A percentile compares a stretch with the other conserved stretches of the same genome.
Evolutionary conservation across 495 filamentous ascomycete species (phyloP).

Genomic region (Geopyxis carbonaria): DNA sequence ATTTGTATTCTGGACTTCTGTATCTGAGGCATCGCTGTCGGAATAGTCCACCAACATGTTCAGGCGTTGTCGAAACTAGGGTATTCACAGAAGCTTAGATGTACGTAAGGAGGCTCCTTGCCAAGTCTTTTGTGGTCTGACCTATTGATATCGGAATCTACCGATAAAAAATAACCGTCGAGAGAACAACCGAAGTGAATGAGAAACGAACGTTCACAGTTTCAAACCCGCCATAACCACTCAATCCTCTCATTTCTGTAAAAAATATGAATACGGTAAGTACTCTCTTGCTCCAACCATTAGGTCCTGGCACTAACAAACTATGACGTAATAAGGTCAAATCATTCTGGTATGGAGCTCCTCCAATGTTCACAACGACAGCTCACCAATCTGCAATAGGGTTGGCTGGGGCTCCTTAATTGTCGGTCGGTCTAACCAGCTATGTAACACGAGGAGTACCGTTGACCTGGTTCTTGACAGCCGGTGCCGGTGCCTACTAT

Average conservation of each 20-base stretch:
- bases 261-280: conserved; percentile 29
- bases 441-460: conserved; percentile 4
- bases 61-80: no score
- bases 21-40: conserved; percentile 20
- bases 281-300: neutral
- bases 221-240: no score
- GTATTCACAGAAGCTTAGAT: no score
- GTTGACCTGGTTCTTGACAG: conserved; percentile 27
- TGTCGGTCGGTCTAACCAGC: conserved; percentile 37
- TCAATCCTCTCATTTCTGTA: no score
- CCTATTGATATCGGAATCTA: no score
- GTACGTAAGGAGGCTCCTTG: no score
- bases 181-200: no score
- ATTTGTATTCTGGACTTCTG: conserved; percentile 5
- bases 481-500: conserved; percentile 84
- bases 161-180: no score
- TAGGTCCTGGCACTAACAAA: conserved; percentile 13
- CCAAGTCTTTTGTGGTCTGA: no score
- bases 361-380: conserved; percentile 2
- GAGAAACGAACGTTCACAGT: no score
- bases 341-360: conserved; percentile 39
- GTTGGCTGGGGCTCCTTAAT: conserved; percentile 75
- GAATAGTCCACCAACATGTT: conserved; percentile 23
- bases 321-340: conserved; percentile 30
- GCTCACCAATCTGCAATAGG: conserved; percentile 31